Evolutionary conservation across 805 yeast genomes (phyloP).

Genomic region (Ogataea sp.): DNA sequence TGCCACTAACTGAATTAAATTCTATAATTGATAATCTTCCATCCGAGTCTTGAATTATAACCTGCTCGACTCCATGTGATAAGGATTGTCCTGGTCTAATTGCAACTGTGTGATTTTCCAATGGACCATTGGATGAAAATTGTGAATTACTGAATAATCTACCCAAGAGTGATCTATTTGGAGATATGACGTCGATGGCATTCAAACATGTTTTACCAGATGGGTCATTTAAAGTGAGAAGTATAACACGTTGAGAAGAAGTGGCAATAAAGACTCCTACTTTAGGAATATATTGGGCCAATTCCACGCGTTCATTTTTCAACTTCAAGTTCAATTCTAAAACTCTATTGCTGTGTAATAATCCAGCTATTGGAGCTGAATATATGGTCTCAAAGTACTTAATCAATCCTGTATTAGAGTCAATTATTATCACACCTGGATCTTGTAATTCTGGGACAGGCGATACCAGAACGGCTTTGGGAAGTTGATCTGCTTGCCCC

Average conservation of each 20-base stretch:
- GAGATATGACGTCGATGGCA: constrained; percentile 12
- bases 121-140: constrained; percentile 12
- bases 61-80: constrained; percentile 40
- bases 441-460: constrained; percentile 39
- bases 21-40: constrained; percentile 32
- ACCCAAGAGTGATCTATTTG: constrained; percentile 4
- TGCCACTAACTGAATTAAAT: constrained; percentile 23
- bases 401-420: constrained; percentile 48
- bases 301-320: constrained; percentile 46
- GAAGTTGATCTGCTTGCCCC: constrained; percentile 24
- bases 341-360: constrained; percentile 28
- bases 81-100: constrained; percentile 45
- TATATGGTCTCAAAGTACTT: constrained; percentile 70
- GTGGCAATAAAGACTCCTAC: constrained; percentile 71
- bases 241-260: constrained; percentile 54
- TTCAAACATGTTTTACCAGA: constrained; percentile 47
- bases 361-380: constrained; percentile 57
- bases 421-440: constrained; percentile 69
- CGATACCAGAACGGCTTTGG: constrained; percentile 49
- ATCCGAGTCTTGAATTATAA: constrained; percentile 36
- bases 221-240: constrained; percentile 58
- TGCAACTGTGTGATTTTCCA: constrained; percentile 52
- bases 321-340: constrained; percentile 32
- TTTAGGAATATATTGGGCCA: constrained; percentile 57
- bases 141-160: constrained; percentile 2